Evolutionary conservation across 1,284 basidiomycete genomes (phyloP), one percentile per base, ranked within the genome.

Genomic region (Lignosus rhinocerotis): DNA sequence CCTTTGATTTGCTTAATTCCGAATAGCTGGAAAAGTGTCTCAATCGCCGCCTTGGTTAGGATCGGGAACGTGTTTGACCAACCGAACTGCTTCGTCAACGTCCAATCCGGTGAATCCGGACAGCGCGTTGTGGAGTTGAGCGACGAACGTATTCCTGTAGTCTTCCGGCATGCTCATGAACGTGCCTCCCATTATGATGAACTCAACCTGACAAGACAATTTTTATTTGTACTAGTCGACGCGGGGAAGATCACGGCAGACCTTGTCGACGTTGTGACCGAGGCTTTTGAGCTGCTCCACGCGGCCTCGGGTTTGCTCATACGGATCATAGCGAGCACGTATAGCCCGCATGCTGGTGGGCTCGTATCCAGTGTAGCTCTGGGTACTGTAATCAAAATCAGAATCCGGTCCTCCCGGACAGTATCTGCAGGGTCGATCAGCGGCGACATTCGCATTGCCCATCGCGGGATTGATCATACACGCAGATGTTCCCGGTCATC

Each of bases 401-500:
- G 96, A 98, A 74, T 99, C 97, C 5, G 97, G 97, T 9, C 97
- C 97, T 55, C 97, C 97, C 12, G 97, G 97, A 71, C 97, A 99
- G 75, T 99, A 99, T n/a, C 93, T 94, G 60, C 8, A 44, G 33
- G 25, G 34, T 12, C 30, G 10, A 34, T 60, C 19, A 46, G 56
- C 46, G 32, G 41, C 43, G 30, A 14, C 21, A 33, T 42, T 32
- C 30, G 25, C 14, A 49, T 25, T 25, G n/a, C 14, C 33, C 17
- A 31, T 10, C 36, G 14, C 60, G 50, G 21, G 60, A n/a, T 8
- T 76, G 87, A 21, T 48, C 57, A 66, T 69, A 94, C 87, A 99
- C 96, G 76, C 97, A 99, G 53, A 99, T 98, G 71, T 99, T 98
- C n/a, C 97, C 97, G 0, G 97, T 99, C 91, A 99, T 96, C 6